Evolutionary conservation across 2,329 filamentous ascomycete species (phyloP).

Genomic region (Fusarium hostae): DNA sequence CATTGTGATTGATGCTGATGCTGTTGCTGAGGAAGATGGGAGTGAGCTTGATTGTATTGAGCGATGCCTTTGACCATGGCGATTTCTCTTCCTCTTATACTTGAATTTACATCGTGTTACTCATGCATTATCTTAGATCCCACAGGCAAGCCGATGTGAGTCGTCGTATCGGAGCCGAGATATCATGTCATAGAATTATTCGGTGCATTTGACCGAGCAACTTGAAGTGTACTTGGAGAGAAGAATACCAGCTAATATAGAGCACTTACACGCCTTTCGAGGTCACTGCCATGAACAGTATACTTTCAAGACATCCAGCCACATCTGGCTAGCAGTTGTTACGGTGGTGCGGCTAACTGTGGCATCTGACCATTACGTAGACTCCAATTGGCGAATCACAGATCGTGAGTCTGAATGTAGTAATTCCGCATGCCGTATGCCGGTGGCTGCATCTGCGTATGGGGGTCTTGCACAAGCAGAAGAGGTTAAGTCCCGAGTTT

Average conservation of each 20-base stretch:
- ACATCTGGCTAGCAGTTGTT: background rate
- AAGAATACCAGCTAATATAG: background rate
- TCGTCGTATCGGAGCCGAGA: conserved; percentile 16
- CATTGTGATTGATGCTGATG: conserved; percentile 39
- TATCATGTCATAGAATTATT: background rate
- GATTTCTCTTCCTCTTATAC: conserved; percentile 9
- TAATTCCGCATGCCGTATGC: background rate
- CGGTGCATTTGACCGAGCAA: conserved; percentile 7
- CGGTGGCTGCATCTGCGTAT: background rate
- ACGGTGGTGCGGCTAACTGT: conserved; percentile 27
- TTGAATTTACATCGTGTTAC: background rate
- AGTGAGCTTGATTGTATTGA: background rate
- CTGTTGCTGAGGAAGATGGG: background rate
- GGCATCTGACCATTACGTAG: conserved; percentile 38
- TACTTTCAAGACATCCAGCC: background rate
- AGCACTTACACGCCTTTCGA: background rate
- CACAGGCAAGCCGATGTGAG: background rate
- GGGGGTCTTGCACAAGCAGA: background rate
- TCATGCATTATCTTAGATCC: background rate
- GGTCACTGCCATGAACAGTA: background rate
- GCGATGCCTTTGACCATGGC: background rate
- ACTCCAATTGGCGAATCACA: conserved; percentile 35
- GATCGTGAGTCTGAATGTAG: conserved; percentile 4
- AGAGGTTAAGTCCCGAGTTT: background rate
- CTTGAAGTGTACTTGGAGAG: background rate